A percentile compares a stretch with the other conserved stretches of the same genome.
Evolutionary conservation across 331 rosid genomes (phyloP).

Genomic region (Stylosanthes scabra): DNA sequence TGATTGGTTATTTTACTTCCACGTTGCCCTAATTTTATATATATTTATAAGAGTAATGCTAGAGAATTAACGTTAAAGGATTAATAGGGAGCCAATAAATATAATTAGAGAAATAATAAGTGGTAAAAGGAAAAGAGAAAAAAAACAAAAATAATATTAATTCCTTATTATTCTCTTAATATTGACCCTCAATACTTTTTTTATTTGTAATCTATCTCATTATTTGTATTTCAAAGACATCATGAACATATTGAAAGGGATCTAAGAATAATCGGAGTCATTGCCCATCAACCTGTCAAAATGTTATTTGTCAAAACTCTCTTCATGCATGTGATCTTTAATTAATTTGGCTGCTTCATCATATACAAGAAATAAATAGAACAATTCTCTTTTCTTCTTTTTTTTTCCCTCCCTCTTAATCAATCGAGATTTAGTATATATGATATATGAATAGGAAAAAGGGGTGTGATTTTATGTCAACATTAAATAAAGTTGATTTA

Average conservation of each 20-base stretch:
- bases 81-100: no score
- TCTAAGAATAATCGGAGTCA: not conserved
- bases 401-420: no score
- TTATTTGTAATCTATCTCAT: constrained; percentile 19
- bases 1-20: constrained; percentile 13
- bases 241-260: not conserved
- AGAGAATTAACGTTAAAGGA: no score
- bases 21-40: not conserved
- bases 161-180: no score
- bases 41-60: no score
- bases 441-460: constrained; percentile 25
- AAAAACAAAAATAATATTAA: no score
- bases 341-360: not conserved
- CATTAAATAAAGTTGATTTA: constrained; percentile 10
- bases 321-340: constrained; percentile 3
- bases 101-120: no score
- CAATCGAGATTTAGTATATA: not conserved
- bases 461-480: not conserved
- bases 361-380: no score
- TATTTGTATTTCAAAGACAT: not conserved
- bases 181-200: no score
- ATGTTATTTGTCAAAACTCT: constrained; percentile 18
- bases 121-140: no score
- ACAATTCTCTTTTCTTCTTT: not conserved
- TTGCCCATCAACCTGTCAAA: constrained; percentile 21